phyloP scores from a whole-genome alignment of 2,329 filamentous ascomycete species.

The Coniosporium tulheliwenetii region DNA sequence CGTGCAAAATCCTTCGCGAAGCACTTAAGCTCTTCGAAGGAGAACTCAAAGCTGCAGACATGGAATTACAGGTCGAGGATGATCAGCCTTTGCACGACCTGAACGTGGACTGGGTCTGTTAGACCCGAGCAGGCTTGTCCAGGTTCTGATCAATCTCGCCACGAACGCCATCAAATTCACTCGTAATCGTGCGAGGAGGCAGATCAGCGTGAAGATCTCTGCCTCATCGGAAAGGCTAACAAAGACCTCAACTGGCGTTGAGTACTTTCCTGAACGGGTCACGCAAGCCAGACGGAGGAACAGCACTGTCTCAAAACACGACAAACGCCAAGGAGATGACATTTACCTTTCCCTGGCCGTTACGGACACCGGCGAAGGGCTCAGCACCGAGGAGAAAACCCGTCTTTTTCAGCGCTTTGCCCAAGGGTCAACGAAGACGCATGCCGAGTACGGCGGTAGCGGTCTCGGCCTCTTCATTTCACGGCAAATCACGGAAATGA shows the following conservation, averaged over 20 bases:
- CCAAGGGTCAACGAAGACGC: constrained; percentile 17
- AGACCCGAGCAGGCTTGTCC: constrained; percentile 13
- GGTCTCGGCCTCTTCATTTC: constrained; percentile 31
- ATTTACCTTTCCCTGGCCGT: constrained; percentile 29
- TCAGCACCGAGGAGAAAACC: constrained; percentile 21
- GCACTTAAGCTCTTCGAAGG: constrained; percentile 18
- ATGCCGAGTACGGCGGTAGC: constrained; percentile 24
- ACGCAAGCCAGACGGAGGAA: constrained; percentile 14
- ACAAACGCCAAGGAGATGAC: constrained; percentile 15
- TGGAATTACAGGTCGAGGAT: constrained; percentile 12
- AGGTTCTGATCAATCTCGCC: constrained; percentile 16
- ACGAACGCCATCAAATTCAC: constrained; percentile 19
- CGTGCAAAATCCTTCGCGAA: constrained; percentile 10
- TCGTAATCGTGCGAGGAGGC: constrained; percentile 8
- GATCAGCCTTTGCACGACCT: constrained; percentile 11
- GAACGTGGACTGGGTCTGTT: constrained; percentile 7
- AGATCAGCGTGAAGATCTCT: constrained; percentile 10
- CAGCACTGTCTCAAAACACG: constrained; percentile 25
- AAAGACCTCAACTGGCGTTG: constrained; percentile 27
- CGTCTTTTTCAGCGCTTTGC: constrained; percentile 27
- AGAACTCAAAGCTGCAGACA: constrained; percentile 14
- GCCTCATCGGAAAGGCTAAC: constrained; percentile 16
- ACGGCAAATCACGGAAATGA: constrained; percentile 26
- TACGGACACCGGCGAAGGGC: constrained; percentile 26
- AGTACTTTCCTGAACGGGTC: constrained; percentile 18